Percentiles rank a stretch among this genome's conserved stretches.
Conservation (phyloP, 2,329 filamentous ascomycete species). For the Chaetoscypha palmicola region DNA sequence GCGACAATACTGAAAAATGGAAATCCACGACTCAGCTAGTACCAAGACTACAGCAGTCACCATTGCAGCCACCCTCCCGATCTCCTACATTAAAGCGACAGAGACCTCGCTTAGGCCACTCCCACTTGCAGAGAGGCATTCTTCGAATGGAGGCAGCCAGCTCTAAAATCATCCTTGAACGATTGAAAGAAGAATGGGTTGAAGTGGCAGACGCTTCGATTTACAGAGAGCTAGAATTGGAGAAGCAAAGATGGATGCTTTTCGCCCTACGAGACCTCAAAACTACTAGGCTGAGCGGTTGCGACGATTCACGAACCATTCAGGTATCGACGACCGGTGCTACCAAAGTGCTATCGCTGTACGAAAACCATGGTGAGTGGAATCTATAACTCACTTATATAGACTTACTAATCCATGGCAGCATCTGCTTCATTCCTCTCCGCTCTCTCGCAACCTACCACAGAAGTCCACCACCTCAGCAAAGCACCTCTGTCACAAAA, state of each 20-base stretch:
- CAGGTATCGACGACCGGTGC: conserved; percentile 12
- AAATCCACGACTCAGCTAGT: not conserved
- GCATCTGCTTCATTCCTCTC: conserved; percentile 27
- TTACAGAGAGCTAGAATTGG: conserved; percentile 45
- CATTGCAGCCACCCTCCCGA: not conserved
- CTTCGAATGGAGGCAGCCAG: conserved; percentile 48
- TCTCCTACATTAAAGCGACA: not conserved
- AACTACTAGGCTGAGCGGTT: not conserved
- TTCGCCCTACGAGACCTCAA: conserved; percentile 44
- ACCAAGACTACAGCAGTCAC: conserved; percentile 1
- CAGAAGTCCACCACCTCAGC: conserved; percentile 39
- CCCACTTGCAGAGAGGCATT: conserved; percentile 45
- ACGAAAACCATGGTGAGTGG: conserved; percentile 28
- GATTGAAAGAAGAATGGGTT: conserved; percentile 47
- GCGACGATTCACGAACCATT: conserved; percentile 28
- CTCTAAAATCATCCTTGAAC: conserved; percentile 44
- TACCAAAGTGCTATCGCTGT: conserved; percentile 25
- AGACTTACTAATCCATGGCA: conserved; percentile 9
- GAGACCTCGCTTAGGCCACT: conserved; percentile 17
- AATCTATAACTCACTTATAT: not conserved
- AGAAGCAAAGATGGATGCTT: conserved; percentile 56
- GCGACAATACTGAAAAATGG: conserved; percentile 10
- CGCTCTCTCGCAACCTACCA: conserved; percentile 28
- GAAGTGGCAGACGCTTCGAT: conserved; percentile 39
- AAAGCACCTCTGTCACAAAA: conserved; percentile 31